phyloP scores from a whole-genome alignment of 2,329 filamentous ascomycete species.

The Albophoma yamanashiensis region DNA sequence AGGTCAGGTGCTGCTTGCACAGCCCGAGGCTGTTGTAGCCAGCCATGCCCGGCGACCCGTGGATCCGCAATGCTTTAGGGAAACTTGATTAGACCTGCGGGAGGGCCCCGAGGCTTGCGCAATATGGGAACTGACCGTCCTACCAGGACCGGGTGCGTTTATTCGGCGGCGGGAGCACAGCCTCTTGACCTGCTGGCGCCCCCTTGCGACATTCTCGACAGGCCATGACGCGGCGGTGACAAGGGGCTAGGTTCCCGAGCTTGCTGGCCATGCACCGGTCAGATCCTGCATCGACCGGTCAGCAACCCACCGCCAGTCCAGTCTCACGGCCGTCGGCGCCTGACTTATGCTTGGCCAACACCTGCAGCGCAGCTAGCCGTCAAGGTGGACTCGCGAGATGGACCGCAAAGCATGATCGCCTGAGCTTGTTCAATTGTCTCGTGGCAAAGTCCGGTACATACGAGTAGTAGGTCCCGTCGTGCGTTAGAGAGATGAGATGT shows the following conservation, averaged over 20 bases:
- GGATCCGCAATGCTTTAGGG: background rate
- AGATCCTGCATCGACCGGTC: background rate
- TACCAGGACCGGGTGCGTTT: background rate
- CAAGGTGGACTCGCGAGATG: background rate
- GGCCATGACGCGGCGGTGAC: background rate
- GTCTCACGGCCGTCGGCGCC: background rate
- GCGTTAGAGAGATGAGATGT: background rate
- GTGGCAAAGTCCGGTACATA: background rate
- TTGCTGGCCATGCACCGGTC: background rate
- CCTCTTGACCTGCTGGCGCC: background rate
- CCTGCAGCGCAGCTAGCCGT: background rate
- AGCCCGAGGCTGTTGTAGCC: background rate
- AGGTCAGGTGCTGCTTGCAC: background rate
- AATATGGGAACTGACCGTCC: background rate
- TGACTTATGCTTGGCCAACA: background rate
- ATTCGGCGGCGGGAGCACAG: background rate
- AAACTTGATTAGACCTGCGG: background rate
- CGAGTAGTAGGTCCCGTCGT: background rate
- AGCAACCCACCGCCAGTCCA: background rate
- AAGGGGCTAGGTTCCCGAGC: background rate
- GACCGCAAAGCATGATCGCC: background rate
- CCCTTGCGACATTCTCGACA: background rate
- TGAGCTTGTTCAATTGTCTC: background rate
- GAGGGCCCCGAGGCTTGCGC: background rate
- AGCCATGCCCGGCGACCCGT: background rate